Evolutionary conservation across 768 basidiomycete genomes (phyloP).

Genomic region (Asterophora lycoperdoides): DNA sequence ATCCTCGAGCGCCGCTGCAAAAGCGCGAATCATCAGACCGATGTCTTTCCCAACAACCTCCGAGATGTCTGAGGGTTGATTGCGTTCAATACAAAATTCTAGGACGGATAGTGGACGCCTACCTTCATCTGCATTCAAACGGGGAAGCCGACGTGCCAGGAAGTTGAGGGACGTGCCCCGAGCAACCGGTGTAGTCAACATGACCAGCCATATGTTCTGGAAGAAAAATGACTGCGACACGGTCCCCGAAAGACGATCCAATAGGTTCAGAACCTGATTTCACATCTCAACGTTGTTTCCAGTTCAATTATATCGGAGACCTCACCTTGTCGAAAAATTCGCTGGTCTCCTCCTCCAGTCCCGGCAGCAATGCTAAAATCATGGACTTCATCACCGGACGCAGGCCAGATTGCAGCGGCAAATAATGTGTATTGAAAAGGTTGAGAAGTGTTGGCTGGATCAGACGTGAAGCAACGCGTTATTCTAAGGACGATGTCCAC

Average conservation of each 20-base stretch:
- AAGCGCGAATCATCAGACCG: constrained; percentile 92
- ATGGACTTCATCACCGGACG: constrained; percentile 93
- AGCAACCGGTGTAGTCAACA: constrained; percentile 84
- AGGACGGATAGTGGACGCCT: background rate
- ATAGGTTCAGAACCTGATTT: constrained; percentile 65
- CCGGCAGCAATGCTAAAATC: constrained; percentile 89
- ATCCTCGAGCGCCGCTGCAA: constrained; percentile 88
- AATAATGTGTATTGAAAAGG: constrained; percentile 89
- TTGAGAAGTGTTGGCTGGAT: constrained; percentile 77
- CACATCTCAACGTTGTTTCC: background rate
- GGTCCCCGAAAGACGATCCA: constrained; percentile 79
- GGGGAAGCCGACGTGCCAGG: constrained; percentile 75
- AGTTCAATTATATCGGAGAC: constrained; percentile 11
- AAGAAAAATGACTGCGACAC: constrained; percentile 89
- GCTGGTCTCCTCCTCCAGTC: constrained; percentile 94
- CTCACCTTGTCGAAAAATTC: constrained; percentile 93
- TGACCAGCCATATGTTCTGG: constrained; percentile 91
- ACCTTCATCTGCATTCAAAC: constrained; percentile 69
- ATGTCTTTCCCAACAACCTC: constrained; percentile 78
- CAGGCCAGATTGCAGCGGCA: constrained; percentile 76
- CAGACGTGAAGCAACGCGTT: background rate
- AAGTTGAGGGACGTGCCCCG: constrained; percentile 87
- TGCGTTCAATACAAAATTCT: background rate
- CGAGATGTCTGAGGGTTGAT: constrained; percentile 48
- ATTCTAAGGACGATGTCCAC: background rate